phyloP scores from a whole-genome alignment of 345 rosid genomes.

The Sonneratia caseolaris region DNA sequence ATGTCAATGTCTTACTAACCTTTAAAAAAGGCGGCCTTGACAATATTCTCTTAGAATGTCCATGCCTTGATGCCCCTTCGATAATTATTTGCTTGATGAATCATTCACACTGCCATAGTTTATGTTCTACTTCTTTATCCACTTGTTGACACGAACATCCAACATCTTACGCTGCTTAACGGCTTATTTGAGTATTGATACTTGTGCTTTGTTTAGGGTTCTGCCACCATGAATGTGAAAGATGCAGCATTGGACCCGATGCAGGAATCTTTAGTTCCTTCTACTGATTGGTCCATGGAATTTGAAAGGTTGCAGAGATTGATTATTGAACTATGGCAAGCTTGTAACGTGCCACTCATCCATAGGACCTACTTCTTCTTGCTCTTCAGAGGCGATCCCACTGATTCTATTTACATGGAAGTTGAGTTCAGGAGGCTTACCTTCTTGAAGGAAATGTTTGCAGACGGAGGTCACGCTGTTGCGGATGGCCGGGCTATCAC shows the following conservation, averaged over 20 bases:
- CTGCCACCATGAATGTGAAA: slow-evolving; percentile 32
- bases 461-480: slow-evolving; percentile 46
- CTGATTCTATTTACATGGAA: slow-evolving; percentile 85
- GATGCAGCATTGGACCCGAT: slow-evolving; percentile 54
- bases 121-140: not conserved
- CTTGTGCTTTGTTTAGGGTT: not conserved
- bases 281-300: slow-evolving; percentile 49
- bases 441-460: slow-evolving; percentile 70
- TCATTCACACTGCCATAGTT: too few species aligned
- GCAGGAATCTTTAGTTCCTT: slow-evolving; percentile 30
- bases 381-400: slow-evolving; percentile 81
- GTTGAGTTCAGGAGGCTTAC: slow-evolving; percentile 85
- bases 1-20: too few species aligned
- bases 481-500: slow-evolving; percentile 55
- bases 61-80: too few species aligned
- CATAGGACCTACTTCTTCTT: slow-evolving; percentile 92
- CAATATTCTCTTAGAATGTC: too few species aligned
- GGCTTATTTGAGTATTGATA: not conserved
- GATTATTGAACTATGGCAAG: slow-evolving; percentile 77
- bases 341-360: slow-evolving; percentile 70
- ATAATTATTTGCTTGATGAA: too few species aligned
- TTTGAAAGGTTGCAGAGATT: slow-evolving; percentile 56
- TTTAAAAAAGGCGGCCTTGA: too few species aligned
- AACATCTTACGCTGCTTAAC: not conserved
- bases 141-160: not conserved